Evolutionary conservation across 306 rosid genomes (phyloP).

Genomic region (Mucuna pruriens): DNA sequence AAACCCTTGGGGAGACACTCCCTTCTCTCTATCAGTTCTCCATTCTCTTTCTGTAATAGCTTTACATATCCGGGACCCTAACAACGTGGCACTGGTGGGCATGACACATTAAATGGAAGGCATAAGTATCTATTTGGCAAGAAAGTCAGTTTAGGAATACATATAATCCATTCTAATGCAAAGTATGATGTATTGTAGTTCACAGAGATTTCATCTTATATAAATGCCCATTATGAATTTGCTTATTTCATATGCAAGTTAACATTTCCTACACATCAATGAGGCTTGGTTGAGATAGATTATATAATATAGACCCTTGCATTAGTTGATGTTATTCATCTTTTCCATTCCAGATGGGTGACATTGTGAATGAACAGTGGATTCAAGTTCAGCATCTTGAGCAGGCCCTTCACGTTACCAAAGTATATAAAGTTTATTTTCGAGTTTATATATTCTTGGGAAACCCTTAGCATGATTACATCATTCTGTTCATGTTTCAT

Average conservation of each 20-base stretch:
- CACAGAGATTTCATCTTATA: slow-evolving; percentile 19
- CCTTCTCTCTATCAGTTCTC: background rate
- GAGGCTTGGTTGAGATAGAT: slow-evolving; percentile 14
- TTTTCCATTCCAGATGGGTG: slow-evolving; percentile 67
- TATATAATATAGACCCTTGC: slow-evolving; percentile 10
- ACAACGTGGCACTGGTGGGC: background rate
- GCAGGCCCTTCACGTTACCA: slow-evolving; percentile 86
- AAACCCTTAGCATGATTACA: slow-evolving; percentile 29
- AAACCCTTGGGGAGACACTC: background rate
- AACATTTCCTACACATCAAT: background rate
- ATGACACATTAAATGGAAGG: slow-evolving; percentile 29
- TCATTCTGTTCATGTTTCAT: background rate
- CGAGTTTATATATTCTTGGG: background rate
- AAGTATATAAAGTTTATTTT: slow-evolving; percentile 54
- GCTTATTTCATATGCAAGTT: slow-evolving; percentile 32
- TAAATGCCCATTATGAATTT: slow-evolving; percentile 1
- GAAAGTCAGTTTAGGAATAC: background rate
- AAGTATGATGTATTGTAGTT: slow-evolving; percentile 10
- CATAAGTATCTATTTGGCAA: background rate
- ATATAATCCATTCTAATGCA: slow-evolving; percentile 7
- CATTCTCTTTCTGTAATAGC: background rate
- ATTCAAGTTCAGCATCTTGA: slow-evolving; percentile 90
- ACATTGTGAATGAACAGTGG: slow-evolving; percentile 84
- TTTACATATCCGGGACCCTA: background rate
- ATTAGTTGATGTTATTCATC: slow-evolving; percentile 40